Evolutionary conservation across 2,329 filamentous ascomycete species (phyloP), one percentile per base, ranked within the genome.

Genomic region (Xylariaceae sp.): DNA sequence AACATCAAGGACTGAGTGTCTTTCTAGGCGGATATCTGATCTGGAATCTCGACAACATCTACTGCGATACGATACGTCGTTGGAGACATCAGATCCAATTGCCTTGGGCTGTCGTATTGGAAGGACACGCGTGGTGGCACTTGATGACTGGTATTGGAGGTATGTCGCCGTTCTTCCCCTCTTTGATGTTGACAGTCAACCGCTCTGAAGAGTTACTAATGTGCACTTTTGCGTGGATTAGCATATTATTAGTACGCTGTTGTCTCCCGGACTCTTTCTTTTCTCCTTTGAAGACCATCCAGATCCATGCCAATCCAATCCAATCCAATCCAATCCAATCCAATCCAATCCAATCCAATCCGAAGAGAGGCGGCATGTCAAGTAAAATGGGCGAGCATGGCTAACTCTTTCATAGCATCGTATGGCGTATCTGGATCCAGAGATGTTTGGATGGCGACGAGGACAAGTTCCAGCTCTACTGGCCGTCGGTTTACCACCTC

Each of bases 391-490:
- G 19, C 19, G 19, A 19, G 19, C 19, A 5, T 12, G 44, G 39
- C 58, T 60, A 46, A 58, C 35, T 12, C 6, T 47, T 35, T 42
- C 29, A 6, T 9, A 60, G 58, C 68, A 89, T 95, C 62, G 76
- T 84, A 11, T 95, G 89, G 89, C 86, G 88, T 3, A 84, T 91
- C 30, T 92, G 88, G 86, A 77, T 94, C 19, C 81, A 88, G 41
- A 84, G 87, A 59, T 90, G 88, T 63, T 73, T 94, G 48, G 88
- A 91, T 58, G 82, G 84, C 3, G 78, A 78, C 45, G 87, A 89
- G 65, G 80, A 87, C 42, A 82, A 91, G 65, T 94, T 84, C 66
- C 76, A 80, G 63, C 73, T 94, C 53, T 65, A 80, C 50, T 95
- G 89, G 89, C 81, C 85, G 1, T 80, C 78, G 29, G 61, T 82